Base-by-base conservation (phyloP, 805 yeast genomes). In the Wickerhamiella brachini region DNA sequence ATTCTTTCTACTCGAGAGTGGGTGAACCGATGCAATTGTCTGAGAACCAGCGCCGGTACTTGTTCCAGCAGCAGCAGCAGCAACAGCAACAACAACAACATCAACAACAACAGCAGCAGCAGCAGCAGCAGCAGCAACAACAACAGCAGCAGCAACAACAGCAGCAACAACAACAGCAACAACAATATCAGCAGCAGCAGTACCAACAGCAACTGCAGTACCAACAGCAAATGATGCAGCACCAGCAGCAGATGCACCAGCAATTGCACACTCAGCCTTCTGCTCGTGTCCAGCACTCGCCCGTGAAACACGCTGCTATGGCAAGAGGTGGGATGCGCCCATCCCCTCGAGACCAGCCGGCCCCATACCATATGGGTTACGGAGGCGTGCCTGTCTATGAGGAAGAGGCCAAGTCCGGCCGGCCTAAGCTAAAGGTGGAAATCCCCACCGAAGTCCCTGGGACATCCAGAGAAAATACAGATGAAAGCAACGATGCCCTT, bases 391-490 rank as follows among this genome's bases (percentile, higher is more conserved):
- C 42, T 10, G 42, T 5, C 3, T 21, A 41, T 12, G 44, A 41
- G 22, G 44, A 37, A 4, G 41, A 41, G 24, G 24, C 13, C 22
- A 21, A 21, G n/a, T 5, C n/a, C 21, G 23, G 17, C 10, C 57
- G 70, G 43, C 72, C 72, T 5, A 66, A 67, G 48, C 60, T 68
- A 12, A 68, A 65, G 53, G 69, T 68, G 10, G 66, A 64, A 44
- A 68, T 68, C 41, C 71, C 71, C n/a, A 46, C 50, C 49, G 46
- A 44, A 9, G 34, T 44, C 2, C 29, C 24, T n/a, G 44, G 44
- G 6, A 18, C 24, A 12, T 5, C 44, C 4, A 5, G 24, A 12
- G 24, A 18, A 5, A 20, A 41, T 41, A 17, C 24, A 3, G 24
- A 18, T 10, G 22, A 6, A 18, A 15, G 20, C 20, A 15, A 37